Base-by-base conservation (phyloP, 768 basidiomycete genomes). In the Leccinum uliginosum region DNA sequence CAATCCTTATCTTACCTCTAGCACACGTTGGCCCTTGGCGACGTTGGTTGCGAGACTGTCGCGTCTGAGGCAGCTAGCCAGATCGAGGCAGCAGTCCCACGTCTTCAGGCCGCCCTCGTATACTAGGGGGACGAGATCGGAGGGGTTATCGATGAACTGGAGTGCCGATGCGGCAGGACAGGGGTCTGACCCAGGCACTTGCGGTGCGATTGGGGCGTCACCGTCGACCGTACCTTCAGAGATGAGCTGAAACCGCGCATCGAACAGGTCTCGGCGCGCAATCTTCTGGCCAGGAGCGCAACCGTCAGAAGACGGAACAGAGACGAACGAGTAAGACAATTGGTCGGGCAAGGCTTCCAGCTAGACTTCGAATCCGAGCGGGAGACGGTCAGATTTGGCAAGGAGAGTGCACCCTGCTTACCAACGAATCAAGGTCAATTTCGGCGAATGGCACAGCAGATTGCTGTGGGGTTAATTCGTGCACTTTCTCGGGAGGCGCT, bases 61-160 rank as follows among this genome's bases (percentile, higher is more conserved):
- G 21, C 71, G 63, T 54, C 78, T 74, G 12, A 91, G 74, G 62
- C 86, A 87, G 32, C 82, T 78, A 0, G 89, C 90, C 3, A 98
- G 77, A 70, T 98, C 96, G 14, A 94, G 72, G 49, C 91, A 89
- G 62, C 93, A 96, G 70, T 99, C 96, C 96, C 96, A 99, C 2
- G 94, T 98, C 73, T 98, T 98, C 51, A 98, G 70, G 6, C 96
- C 96, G 21, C 96, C 96, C 74, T 99, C 96, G 62, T 99, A 98
- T 1, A 93, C 79, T 1, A 93, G 87, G 3, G 93, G 89, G 4
- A 98, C 83, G 14, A 99, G 82, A 71, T 98, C 96, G 0, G 93
- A 92, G 0, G 89, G 89, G 1, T 86, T 83, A 60, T 93, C 88
- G 17, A 96, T 75, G 56, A 88, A 91, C 12, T 79, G 76, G 1